Base-by-base conservation (phyloP, 192 early-diverging fungal species). In the Funneliformis mosseae region DNA sequence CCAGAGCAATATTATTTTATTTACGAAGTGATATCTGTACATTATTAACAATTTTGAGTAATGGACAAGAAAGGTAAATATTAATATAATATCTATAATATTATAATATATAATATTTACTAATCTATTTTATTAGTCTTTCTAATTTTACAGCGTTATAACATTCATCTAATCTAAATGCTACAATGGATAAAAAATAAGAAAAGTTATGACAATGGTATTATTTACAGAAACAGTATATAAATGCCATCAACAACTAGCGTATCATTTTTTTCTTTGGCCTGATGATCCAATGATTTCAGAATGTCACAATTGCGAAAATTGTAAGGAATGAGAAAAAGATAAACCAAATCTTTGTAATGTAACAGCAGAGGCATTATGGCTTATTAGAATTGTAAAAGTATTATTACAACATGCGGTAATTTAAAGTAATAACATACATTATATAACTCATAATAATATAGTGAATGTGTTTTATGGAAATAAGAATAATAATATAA, bases 401-500 rank as follows among this genome's bases (percentile, higher is more conserved):
- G 61, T 11, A 62, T 62, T 43, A 62, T 25, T 62, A 9, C 61
- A 62, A 6, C 61, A 62, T 9, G 16, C 9, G 61, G 11, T 9
- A 62, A 62, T 62, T 62, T 25, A 62, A 62, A 9, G 11, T 11
- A 62, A 62, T 62, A 62, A 62, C 11, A 7, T 62, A 11, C n/a
- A n/a, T n/a, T 4, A 62, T 62, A 25, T 62, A 4, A 64, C 62
- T 25, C 16, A n/a, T 64, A n/a, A 64, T 27, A 2, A 64, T 25
- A n/a, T 62, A 62, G 61, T 64, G 62, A n/a, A 64, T 25, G 62
- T 64, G 7, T 64, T 64, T 12, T 64, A 64, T 64, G n/a, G 62
- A 28, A 64, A 64, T 25, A 62, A 64, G 23, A 64, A 64, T n/a
- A 64, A 64, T 64, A 64, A 64, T 64, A n/a, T 64, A 28, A 64